Base-by-base conservation (phyloP, 148 eudicot species). In the Hydrangea macrophylla region DNA sequence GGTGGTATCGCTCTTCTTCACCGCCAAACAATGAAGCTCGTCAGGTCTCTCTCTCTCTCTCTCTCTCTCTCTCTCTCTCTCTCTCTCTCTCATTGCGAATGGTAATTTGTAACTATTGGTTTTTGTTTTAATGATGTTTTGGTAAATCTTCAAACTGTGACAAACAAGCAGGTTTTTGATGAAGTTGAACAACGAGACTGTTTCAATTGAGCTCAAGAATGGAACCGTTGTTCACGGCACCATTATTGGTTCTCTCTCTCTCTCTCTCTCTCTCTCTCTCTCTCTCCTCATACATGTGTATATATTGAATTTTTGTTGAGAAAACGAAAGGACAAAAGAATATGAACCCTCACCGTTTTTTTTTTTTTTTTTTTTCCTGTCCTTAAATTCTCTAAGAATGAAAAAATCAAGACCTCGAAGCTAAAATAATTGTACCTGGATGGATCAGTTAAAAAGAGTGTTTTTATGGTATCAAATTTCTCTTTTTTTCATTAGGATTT, bases 131-230 rank as follows among this genome's bases (percentile, higher is more conserved):
- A 7, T 48, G 1, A 17, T 28, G 18, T 39, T 18, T 5, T 61
- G 20, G 55, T 26, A 9, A 8, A 2, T 51, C 15, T 24, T 39
- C 5, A 9, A 1, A 13, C 1, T 53, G 12, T 45, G n/a, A n/a
- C n/a, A 1, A 18, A 2, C 39, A 13, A 42, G 32, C 76, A 88
- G 93, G 80, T 88, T 88, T 75, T 73, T 88, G 77, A 88, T 88
- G 94, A 88, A 88, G 78, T 72, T 88, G 76, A 88, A 88, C 84
- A 88, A 88, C 56, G 94, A 88, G 69, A 86, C 90, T 13, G 94
- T 88, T 53, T 86, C 90, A 37, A 86, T 88, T 48, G 94, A 88
- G 75, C 94, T 88, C 69, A 88, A 88, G 75, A 88, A 88, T n/a
- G 94, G 94, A 24, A 86, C 94, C 59, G 79, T 88, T 54, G 90